Evolutionary conservation across 225 moss, liverwort and hornwort genomes (phyloP).

Genomic region (Asterella californica): DNA sequence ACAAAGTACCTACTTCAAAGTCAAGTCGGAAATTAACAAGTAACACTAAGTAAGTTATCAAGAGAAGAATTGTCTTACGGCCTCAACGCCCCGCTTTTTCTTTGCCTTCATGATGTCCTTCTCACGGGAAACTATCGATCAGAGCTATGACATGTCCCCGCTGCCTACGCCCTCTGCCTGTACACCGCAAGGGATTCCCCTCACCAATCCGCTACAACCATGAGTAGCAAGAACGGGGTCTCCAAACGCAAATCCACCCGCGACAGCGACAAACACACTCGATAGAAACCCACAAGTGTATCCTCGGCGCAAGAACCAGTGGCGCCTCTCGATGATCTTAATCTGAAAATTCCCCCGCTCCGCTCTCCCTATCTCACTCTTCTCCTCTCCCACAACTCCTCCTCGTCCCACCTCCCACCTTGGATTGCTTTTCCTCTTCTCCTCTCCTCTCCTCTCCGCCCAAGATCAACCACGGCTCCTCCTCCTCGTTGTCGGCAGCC

Average conservation of each 20-base stretch:
- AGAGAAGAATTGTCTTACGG: slow-evolving; percentile 58
- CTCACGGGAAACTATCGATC: slow-evolving; percentile 14
- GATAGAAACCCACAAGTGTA: not conserved
- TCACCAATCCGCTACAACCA: slow-evolving; percentile 21
- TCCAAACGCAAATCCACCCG: slow-evolving; percentile 4
- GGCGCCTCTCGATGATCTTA: slow-evolving; percentile 16
- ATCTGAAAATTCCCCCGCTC: slow-evolving; percentile 13
- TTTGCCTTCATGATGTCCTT: slow-evolving; percentile 76
- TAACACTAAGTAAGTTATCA: not conserved
- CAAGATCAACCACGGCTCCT: slow-evolving; percentile 21
- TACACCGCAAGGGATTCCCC: not conserved
- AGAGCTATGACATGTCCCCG: slow-evolving; percentile 24
- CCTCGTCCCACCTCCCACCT: not conserved
- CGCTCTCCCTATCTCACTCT: slow-evolving; percentile 2
- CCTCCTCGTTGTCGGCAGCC: slow-evolving; percentile 1
- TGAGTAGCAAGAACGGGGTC: slow-evolving; percentile 15
- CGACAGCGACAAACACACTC: not conserved
- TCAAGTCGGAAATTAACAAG: not conserved
- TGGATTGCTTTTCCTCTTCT: not conserved
- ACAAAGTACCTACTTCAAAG: not conserved
- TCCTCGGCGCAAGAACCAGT: slow-evolving; percentile 4
- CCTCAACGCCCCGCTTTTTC: slow-evolving; percentile 98
- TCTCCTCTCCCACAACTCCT: slow-evolving; percentile 2
- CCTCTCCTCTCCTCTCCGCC: not conserved
- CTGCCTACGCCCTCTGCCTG: slow-evolving; percentile 11